A percentile compares a stretch with the other conserved stretches of the same genome.
phyloP scores from a whole-genome alignment of 805 yeast species.

The Saccharomycopsis capsularis region DNA sequence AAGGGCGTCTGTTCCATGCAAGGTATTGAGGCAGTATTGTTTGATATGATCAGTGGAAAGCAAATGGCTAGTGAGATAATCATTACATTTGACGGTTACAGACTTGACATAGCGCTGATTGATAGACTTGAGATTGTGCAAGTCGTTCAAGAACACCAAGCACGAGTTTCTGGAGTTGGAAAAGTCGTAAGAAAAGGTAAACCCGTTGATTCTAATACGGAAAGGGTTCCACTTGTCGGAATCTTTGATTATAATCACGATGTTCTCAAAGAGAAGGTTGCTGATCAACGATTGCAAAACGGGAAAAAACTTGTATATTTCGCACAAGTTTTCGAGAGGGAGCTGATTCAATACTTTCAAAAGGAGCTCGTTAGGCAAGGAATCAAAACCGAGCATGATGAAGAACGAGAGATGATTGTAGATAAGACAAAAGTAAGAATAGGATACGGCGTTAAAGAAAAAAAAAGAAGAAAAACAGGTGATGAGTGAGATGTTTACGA shows the following conservation, averaged over 20 bases:
- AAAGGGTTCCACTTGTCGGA: background rate
- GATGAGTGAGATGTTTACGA: background rate
- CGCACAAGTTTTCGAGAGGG: background rate
- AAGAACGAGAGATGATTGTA: too few relatives aligned
- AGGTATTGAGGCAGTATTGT: background rate
- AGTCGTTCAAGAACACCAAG: constrained; percentile 1
- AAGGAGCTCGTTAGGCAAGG: background rate
- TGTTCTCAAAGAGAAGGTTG: constrained; percentile 2
- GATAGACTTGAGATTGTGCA: background rate
- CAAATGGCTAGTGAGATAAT: background rate
- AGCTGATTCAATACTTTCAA: background rate
- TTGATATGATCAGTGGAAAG: background rate
- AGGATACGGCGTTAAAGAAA: background rate
- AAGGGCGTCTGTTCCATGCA: background rate
- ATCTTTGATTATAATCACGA: background rate
- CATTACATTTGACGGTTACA: background rate
- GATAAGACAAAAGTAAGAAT: too few relatives aligned
- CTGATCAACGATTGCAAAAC: background rate
- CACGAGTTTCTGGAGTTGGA: background rate
- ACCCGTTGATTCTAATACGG: background rate
- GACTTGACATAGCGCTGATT: background rate
- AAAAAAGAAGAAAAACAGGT: background rate
- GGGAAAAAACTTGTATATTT: background rate
- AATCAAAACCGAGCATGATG: too few relatives aligned
- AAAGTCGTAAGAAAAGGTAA: background rate